Evolutionary conservation across 257 asterid genomes (phyloP), one percentile per base, ranked within the genome.

Genomic region (Capsicum baccatum): DNA sequence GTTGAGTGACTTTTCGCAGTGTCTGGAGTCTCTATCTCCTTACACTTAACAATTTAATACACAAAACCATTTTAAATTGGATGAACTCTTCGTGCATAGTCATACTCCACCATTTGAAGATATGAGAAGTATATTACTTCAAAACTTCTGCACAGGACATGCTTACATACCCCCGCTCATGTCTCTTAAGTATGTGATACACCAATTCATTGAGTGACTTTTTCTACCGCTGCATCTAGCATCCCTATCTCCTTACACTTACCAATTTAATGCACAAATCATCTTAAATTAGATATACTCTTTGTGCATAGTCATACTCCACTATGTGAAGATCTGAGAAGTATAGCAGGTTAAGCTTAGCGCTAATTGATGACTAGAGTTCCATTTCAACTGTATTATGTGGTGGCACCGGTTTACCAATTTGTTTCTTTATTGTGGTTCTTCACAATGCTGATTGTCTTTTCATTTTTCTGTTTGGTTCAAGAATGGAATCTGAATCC

Each of bases 261-360:
- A 67, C 50, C 5, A 11, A 67, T 47, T 21, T 21, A 21, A 21
- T 21, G 26, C 26, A 21, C 26, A 21, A 0, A 21, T 21, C 26
- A 21, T 21, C 0, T 74, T 21, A 74, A 12, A 44, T 44, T 71
- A 21, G 74, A 47, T 71, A 63, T 21, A 44, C 79, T 71, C 7
- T 16, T 69, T 48, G 80, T 50, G 80, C 42, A 70, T 70, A 74
- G 80, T 74, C 80, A 74, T 10, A 48, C 60, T 19, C 80, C 7
- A 13, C 21, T 19, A 74, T n/a, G 44, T 50, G 80, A 74, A 21
- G 15, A 19, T 74, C 12, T 50, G 42, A 6, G 44, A 59, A 21
- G 39, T 21, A 74, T 50, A 52, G 26, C 26, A 21, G 26, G 26
- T 21, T 21, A 21, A 21, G 26, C 26, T 21, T 21, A 21, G 26